phyloP scores from a whole-genome alignment of 75 land plant genomes.

The Cunninghamia lanceolata region DNA sequence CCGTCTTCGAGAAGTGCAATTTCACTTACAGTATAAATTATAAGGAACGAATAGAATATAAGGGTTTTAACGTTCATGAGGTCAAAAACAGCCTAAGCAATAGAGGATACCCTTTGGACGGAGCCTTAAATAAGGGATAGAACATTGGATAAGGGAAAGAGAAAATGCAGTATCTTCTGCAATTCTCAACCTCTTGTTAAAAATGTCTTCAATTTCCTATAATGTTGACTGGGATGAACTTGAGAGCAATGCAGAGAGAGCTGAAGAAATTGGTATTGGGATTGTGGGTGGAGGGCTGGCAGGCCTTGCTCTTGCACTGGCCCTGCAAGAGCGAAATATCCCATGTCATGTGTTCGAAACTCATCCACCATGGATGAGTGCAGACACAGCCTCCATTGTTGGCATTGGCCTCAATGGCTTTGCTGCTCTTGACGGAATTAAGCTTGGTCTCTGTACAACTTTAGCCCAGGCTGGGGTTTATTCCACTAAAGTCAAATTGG shows the following conservation, averaged over 20 bases:
- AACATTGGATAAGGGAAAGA: too few relatives aligned
- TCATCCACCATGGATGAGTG: conserved; percentile 1
- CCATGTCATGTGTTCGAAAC: conserved; percentile 30
- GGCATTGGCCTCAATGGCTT: conserved; percentile 25
- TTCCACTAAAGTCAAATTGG: not conserved
- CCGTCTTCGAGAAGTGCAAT: too few relatives aligned
- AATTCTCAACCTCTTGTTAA: too few relatives aligned
- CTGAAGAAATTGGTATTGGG: conserved; percentile 21
- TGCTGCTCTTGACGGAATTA: not conserved
- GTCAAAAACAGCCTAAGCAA: too few relatives aligned
- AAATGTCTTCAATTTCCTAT: too few relatives aligned
- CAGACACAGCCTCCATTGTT: conserved; percentile 23
- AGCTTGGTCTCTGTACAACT: not conserved
- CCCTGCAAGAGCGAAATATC: conserved; percentile 25
- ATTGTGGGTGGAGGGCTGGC: conserved; percentile 31
- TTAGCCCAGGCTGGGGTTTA: not conserved
- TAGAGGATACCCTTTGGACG: too few relatives aligned
- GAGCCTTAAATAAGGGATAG: too few relatives aligned
- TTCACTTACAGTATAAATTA: too few relatives aligned
- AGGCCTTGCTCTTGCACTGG: conserved; percentile 30
- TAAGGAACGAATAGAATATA: too few relatives aligned
- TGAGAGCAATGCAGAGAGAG: not conserved
- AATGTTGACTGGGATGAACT: too few relatives aligned
- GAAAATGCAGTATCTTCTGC: too few relatives aligned
- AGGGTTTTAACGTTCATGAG: too few relatives aligned